These are phyloP conservation scores for Pseudisothecium myosuroides DNA, from an alignment of 225 moss, liverwort and hornwort genomes.

Conservation along the genomic window DNA sequence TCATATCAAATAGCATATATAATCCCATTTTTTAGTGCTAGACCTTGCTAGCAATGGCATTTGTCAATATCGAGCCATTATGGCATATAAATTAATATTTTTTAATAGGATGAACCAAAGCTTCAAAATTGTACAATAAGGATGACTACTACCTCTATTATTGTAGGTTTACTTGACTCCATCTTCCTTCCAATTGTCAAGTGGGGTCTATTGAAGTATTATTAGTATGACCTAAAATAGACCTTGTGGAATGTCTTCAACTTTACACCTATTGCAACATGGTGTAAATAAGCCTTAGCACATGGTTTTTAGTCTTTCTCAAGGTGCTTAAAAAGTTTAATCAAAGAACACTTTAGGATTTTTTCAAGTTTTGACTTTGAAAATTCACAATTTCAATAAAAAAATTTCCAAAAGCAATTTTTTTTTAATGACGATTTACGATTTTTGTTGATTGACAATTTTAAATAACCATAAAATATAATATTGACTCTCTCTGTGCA, in stretches of 20 bases:
- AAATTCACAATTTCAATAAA: background rate
- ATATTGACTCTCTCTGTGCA: background rate
- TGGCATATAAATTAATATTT: background rate
- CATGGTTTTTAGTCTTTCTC: background rate
- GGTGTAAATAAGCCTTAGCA: background rate
- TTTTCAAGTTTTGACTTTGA: background rate
- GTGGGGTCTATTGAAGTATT: background rate
- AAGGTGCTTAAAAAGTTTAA: rapidly evolving
- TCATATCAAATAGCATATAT: background rate
- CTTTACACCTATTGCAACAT: rapidly evolving
- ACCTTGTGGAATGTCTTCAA: background rate
- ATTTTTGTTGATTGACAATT: too few relatives aligned
- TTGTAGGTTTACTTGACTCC: background rate
- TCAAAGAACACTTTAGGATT: too few relatives aligned
- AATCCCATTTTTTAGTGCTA: background rate
- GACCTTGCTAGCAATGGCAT: background rate
- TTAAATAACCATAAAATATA: background rate
- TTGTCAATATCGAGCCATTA: background rate
- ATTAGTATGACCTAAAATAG: background rate
- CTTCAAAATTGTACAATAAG: background rate
- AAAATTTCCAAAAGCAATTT: background rate
- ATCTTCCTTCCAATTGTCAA: background rate
- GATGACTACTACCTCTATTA: background rate
- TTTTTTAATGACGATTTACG: background rate
- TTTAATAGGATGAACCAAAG: background rate